Evolutionary conservation across 768 basidiomycete species (phyloP), one percentile per base, ranked within the genome.

Genomic region (Amanita subjunquillea): DNA sequence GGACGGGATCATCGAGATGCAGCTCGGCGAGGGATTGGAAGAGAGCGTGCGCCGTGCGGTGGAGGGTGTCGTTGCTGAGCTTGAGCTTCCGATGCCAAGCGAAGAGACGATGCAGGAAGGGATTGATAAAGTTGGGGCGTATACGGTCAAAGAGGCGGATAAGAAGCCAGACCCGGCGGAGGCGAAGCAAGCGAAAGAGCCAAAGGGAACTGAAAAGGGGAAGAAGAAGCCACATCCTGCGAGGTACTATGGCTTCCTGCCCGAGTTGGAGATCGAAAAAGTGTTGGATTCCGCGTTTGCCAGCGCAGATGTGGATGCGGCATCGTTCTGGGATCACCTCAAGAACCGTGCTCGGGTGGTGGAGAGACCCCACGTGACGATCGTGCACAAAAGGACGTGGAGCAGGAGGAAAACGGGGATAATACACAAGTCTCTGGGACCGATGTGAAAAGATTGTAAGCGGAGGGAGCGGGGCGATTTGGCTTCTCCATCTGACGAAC

Each of bases 191-290:
- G 30, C 30, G 3, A 30, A 30, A 29, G 29, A 29, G 29, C 4
- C 7, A 7, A 29, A 29, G 7, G 29, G 7, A 3, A 29, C 1
- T 1, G 6, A 29, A 6, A 6, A 6, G 30, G 9, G 2, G 1
- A 17, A 17, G 17, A 64, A 64, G 54, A 61, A 29, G 54, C 56
- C 61, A 3, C 41, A 55, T 0, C 75, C 80, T 29, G 25, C 5
- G 39, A 74, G 91, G 32, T 99, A 95, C 66, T 97, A 76, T 61
- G 94, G 77, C 12, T 62, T 97, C 37, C 65, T 87, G 4, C 80
- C 85, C 8, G 91, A 95, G 59, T 55, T 92, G 30, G 77, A 90
- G 59, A 62, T 93, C 7, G 59, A 65, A 4, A 56, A 66, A 6
- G 58, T 80, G 38, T 64, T 92, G 23, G 72, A 66, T 20, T 55